Evolutionary conservation across 805 yeast genomes (phyloP).

Genomic region (Kodamaea sagamina): DNA sequence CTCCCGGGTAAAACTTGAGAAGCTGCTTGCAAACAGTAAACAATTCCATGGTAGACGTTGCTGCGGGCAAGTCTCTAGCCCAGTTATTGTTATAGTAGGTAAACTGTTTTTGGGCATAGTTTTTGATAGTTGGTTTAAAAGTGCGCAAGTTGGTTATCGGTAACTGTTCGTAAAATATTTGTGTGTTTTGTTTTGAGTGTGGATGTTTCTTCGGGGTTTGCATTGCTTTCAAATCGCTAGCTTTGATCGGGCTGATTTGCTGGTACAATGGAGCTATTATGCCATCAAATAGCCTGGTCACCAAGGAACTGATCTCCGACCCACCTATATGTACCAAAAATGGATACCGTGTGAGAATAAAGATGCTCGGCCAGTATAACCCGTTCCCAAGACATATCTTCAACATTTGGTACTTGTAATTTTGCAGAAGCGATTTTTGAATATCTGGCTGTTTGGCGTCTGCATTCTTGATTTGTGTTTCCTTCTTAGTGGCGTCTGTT

Average conservation of each 20-base stretch:
- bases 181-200: slow-evolving; percentile 27
- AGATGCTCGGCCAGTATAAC: slow-evolving; percentile 60
- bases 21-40: slow-evolving; percentile 45
- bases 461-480: slow-evolving; percentile 17
- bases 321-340: slow-evolving; percentile 54
- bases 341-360: slow-evolving; percentile 62
- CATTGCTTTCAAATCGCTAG: not conserved
- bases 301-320: slow-evolving; percentile 42
- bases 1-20: slow-evolving; percentile 56
- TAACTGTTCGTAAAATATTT: slow-evolving; percentile 29
- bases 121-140: slow-evolving; percentile 33
- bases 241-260: not conserved
- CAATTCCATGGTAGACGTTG: slow-evolving; percentile 45
- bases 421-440: slow-evolving; percentile 11
- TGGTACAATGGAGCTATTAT: slow-evolving; percentile 4
- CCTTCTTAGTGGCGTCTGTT: not conserved
- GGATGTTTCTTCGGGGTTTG: slow-evolving; percentile 3
- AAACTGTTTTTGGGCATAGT: slow-evolving; percentile 26
- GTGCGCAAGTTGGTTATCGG: slow-evolving; percentile 22
- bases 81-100: slow-evolving; percentile 48
- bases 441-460: slow-evolving; percentile 2
- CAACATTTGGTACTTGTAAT: slow-evolving; percentile 43
- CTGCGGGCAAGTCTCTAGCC: slow-evolving; percentile 46
- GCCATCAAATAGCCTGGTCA: slow-evolving; percentile 51
- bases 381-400: slow-evolving; percentile 60